phyloP scores from a whole-genome alignment of 2,329 filamentous ascomycete species.

The Epichloe amarillans region DNA sequence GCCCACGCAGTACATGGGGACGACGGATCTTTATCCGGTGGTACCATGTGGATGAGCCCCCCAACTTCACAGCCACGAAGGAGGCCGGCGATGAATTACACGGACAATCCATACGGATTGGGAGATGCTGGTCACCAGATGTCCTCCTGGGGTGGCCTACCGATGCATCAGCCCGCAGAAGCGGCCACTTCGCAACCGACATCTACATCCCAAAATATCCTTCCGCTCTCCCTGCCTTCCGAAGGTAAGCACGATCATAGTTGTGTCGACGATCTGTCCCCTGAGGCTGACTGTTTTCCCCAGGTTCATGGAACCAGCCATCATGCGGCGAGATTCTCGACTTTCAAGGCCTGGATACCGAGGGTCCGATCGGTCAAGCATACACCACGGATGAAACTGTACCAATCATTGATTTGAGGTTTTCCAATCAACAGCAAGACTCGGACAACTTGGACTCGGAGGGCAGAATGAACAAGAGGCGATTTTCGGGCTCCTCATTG shows the following conservation, averaged over 20 bases:
- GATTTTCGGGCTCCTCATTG: slow-evolving; percentile 61
- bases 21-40: slow-evolving; percentile 6
- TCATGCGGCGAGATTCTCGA: slow-evolving; percentile 43
- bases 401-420: slow-evolving; percentile 48
- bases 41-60: slow-evolving; percentile 7
- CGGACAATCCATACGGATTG: slow-evolving; percentile 7
- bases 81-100: slow-evolving; percentile 6
- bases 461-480: slow-evolving; percentile 39
- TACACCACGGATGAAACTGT: slow-evolving; percentile 50
- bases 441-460: slow-evolving; percentile 37
- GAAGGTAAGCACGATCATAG: slow-evolving; percentile 1
- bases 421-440: slow-evolving; percentile 32
- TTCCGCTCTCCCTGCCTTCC: slow-evolving; percentile 3
- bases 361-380: slow-evolving; percentile 48
- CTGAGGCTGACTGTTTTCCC: neutral
- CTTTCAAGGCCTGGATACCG: slow-evolving; percentile 39
- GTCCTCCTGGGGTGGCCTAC: slow-evolving; percentile 6
- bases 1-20: slow-evolving; percentile 4
- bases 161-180: neutral
- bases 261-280: neutral
- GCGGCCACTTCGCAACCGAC: slow-evolving; percentile 8
- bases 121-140: slow-evolving; percentile 4
- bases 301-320: slow-evolving; percentile 36
- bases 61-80: slow-evolving; percentile 8
- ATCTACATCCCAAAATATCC: slow-evolving; percentile 1